Base-by-base conservation (phyloP, 208 protist species). In the Acanthamoeba royreba region DNA sequence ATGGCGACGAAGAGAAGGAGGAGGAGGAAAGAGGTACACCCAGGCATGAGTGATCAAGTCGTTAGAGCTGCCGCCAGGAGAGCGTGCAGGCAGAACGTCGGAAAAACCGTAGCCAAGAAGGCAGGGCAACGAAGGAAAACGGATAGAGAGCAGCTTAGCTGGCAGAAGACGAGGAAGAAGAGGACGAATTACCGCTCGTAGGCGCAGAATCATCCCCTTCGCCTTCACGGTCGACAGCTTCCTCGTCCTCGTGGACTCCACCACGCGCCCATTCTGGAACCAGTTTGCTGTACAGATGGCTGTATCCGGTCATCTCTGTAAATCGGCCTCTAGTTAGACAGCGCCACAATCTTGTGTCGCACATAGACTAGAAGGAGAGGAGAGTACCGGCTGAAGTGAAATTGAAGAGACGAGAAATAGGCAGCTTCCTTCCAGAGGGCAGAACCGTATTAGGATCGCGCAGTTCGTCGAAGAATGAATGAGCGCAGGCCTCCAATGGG, bases 401-500 rank as follows among this genome's bases (percentile, higher is more conserved):
- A 72, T 98, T 95, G 79, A 98, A 98, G n/a, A 98, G 95, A 25
- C 46, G 55, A 1, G 96, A 96, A 40, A 58, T 55, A 45, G 97
- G 97, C 55, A 97, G 58, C 38, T 95, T 93, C 74, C 83, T 91
- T 7, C 94, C 95, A 87, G 96, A 95, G 19, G 96, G 95, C 19
- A 96, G 47, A 1, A 45, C 31, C 2, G 83, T 93, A 13, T 85
- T 93, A 11, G 98, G 88, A 28, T 98, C 95, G 91, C 98, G 97
- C 9, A 99, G 97, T 92, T 99, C 99, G 94, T 99, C 99, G 96
- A 99, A 99, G 96, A 99, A 99, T 4, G 98, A 98, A 94, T 99
- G 99, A 83, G 98, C 98, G 35, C 98, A 96, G 33, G 98, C 98
- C 74, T 99, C 97, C 43, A 98, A 94, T 0, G 98, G 97, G 55